Conservation (phyloP, 495 filamentous ascomycete genomes). For the Bryoglossum gracile region DNA sequence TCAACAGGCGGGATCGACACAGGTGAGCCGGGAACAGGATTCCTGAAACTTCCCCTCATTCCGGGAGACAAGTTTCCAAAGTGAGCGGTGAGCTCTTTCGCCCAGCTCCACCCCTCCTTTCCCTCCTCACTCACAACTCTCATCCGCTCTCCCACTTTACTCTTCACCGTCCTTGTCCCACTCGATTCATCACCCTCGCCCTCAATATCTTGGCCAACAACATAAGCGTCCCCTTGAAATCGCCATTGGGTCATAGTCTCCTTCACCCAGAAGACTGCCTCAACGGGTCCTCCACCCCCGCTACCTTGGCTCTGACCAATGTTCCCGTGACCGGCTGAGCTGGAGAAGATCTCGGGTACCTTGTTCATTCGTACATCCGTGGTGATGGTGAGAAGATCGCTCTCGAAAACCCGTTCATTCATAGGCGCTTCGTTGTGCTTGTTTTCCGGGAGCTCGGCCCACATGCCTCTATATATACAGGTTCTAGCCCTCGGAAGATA, state of each 20-base stretch:
- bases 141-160: conserved; percentile 35
- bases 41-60: conserved; percentile 71
- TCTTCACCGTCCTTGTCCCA: conserved; percentile 40
- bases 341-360: conserved; percentile 55
- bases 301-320: conserved; percentile 36
- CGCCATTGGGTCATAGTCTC: conserved; percentile 75
- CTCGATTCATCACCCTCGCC: conserved; percentile 34
- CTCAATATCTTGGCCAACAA: conserved; percentile 54
- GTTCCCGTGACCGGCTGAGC: conserved; percentile 29
- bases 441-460: conserved; percentile 60
- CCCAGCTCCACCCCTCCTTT: conserved; percentile 53
- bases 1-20: conserved; percentile 34
- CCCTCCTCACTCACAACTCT: conserved; percentile 22
- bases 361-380: conserved; percentile 87
- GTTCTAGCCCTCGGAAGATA: conserved; percentile 38
- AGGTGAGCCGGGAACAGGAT: conserved; percentile 66
- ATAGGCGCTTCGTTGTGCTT: conserved; percentile 42
- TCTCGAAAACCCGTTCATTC: conserved; percentile 64
- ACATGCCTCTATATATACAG: conserved; percentile 76
- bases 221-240: conserved; percentile 64
- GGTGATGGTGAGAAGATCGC: conserved; percentile 73
- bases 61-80: conserved; percentile 79
- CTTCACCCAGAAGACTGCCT: conserved; percentile 78
- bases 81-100: conserved; percentile 69
- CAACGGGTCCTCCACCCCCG: conserved; percentile 62